phyloP scores from a whole-genome alignment of 331 rosid species.

The Ulmus americana region DNA sequence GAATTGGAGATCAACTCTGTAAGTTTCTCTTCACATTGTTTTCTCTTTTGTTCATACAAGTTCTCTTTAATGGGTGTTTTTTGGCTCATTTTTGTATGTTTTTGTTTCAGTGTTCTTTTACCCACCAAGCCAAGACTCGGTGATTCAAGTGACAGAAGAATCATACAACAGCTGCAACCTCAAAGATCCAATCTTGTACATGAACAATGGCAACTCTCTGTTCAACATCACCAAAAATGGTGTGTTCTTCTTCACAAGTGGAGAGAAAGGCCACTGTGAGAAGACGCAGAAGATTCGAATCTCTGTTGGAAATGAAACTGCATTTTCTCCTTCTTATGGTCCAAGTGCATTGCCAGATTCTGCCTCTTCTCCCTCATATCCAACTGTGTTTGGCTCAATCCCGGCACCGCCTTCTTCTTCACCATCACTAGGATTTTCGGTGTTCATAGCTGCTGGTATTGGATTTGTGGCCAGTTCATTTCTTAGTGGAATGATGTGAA shows the following conservation, averaged over 20 bases:
- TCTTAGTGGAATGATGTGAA: constrained; percentile 28
- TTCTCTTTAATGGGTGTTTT: background rate
- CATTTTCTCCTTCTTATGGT: constrained; percentile 38
- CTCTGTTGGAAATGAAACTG: constrained; percentile 36
- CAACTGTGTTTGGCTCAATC: constrained; percentile 63
- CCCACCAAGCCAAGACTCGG: constrained; percentile 94
- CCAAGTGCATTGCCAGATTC: constrained; percentile 45
- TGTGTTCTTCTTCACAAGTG: constrained; percentile 70
- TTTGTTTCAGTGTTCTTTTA: constrained; percentile 63
- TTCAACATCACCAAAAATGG: constrained; percentile 66
- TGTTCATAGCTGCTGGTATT: constrained; percentile 13
- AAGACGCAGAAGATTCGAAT: constrained; percentile 68
- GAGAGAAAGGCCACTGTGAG: constrained; percentile 54
- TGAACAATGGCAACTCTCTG: constrained; percentile 79
- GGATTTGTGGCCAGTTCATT: constrained; percentile 29
- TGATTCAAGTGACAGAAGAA: constrained; percentile 65
- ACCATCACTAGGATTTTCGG: constrained; percentile 19
- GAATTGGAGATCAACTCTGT: constrained; percentile 82
- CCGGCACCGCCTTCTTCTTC: constrained; percentile 56
- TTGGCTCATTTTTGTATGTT: background rate
- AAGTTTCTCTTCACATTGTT: constrained; percentile 26
- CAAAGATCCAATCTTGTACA: constrained; percentile 64
- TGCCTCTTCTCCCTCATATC: constrained; percentile 66
- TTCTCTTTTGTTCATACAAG: background rate
- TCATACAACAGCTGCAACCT: constrained; percentile 62